These are phyloP conservation scores for Annulohypoxylon stygium DNA, from an alignment of 495 filamentous ascomycete genomes.

Conservation along the genomic window DNA sequence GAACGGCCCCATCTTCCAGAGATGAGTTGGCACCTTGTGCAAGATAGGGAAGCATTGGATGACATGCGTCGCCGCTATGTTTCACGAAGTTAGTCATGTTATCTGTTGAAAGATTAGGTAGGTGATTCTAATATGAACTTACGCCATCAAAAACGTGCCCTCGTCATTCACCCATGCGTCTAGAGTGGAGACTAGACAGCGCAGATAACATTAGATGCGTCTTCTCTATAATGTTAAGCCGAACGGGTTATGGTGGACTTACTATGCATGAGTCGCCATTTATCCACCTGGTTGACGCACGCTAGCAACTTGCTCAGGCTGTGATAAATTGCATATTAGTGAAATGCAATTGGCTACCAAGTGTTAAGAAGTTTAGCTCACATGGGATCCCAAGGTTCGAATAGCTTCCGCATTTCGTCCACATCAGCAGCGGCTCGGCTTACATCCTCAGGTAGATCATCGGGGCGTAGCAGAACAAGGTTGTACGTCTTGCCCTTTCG, in stretches of 20 bases:
- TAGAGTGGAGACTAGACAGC: slow-evolving; percentile 41
- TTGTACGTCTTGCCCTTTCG: slow-evolving; percentile 67
- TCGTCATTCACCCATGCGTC: slow-evolving; percentile 56
- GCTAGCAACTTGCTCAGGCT: slow-evolving; percentile 59
- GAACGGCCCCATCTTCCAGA: slow-evolving; percentile 67
- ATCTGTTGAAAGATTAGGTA: too few species aligned
- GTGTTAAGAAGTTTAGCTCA: slow-evolving; percentile 13
- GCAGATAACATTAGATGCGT: slow-evolving; percentile 19
- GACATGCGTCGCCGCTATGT: slow-evolving; percentile 69
- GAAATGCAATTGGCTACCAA: not conserved
- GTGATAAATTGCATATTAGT: not conserved
- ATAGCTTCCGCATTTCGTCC: slow-evolving; percentile 64
- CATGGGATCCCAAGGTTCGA: slow-evolving; percentile 66
- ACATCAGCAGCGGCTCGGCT: slow-evolving; percentile 59
- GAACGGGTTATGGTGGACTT: not conserved
- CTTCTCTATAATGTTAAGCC: too few species aligned
- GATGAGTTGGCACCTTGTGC: slow-evolving; percentile 71
- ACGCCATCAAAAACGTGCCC: slow-evolving; percentile 59
- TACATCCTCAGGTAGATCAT: slow-evolving; percentile 63
- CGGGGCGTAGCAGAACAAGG: slow-evolving; percentile 68
- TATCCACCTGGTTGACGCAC: slow-evolving; percentile 61
- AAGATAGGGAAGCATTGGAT: slow-evolving; percentile 77
- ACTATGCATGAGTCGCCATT: slow-evolving; percentile 65
- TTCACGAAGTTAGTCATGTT: slow-evolving; percentile 20
- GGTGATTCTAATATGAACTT: slow-evolving; percentile 1